Conservation (phyloP, 805 yeast species). For the Saturnispora sekii region DNA sequence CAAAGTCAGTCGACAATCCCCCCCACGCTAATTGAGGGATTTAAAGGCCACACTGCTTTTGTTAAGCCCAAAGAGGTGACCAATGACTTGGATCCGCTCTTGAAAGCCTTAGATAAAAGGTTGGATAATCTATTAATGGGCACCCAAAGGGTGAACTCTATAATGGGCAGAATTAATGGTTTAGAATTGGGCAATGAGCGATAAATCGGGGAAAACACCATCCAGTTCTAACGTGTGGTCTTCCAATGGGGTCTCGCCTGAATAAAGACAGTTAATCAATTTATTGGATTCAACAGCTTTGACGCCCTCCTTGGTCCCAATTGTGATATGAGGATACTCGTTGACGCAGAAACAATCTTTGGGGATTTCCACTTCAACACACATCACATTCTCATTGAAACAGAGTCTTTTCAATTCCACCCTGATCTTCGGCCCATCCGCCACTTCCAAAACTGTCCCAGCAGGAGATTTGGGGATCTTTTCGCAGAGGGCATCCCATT, state of each 20-base stretch:
- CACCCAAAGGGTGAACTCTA: neutral
- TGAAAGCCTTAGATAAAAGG: constrained; percentile 1
- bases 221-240: constrained; percentile 13
- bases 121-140: neutral
- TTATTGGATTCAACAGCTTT: constrained; percentile 44
- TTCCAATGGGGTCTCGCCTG: constrained; percentile 6
- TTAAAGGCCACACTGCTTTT: neutral
- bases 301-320: constrained; percentile 46
- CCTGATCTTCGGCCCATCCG: constrained; percentile 21
- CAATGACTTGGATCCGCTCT: neutral
- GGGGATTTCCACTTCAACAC: constrained; percentile 39
- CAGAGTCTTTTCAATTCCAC: constrained; percentile 36
- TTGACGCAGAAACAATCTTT: constrained; percentile 28
- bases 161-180: neutral
- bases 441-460: neutral
- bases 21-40: too few species aligned
- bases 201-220: constrained; percentile 10
- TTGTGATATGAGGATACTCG: constrained; percentile 56
- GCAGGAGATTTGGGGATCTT: neutral
- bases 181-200: constrained; percentile 16
- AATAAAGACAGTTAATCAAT: constrained; percentile 17
- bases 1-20: constrained; percentile 1
- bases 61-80: neutral
- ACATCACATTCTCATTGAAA: constrained; percentile 43
- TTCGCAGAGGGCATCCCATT: constrained; percentile 16